Conservation (phyloP, 495 filamentous ascomycete species). For the Trichoderma erinaceum region DNA sequence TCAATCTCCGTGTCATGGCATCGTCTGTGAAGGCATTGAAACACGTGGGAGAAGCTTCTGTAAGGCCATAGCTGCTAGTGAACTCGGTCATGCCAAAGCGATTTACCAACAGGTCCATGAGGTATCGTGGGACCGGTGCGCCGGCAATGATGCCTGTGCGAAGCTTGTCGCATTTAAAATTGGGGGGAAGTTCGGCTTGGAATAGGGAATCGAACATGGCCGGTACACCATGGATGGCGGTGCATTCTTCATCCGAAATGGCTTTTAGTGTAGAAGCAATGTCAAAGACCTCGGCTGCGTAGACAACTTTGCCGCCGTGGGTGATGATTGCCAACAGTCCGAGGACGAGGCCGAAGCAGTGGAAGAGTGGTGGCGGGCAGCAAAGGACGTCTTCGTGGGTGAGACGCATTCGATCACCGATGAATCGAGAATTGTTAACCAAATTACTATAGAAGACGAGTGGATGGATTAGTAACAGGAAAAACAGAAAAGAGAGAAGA, state of each 20-base stretch:
- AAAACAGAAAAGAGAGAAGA: neutral
- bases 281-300: slow-evolving; percentile 60
- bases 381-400: slow-evolving; percentile 57
- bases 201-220: slow-evolving; percentile 68
- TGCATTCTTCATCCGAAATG: slow-evolving; percentile 58
- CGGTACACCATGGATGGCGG: slow-evolving; percentile 64
- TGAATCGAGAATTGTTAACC: slow-evolving; percentile 63
- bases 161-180: slow-evolving; percentile 47
- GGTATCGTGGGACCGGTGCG: slow-evolving; percentile 55
- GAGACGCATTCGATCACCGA: slow-evolving; percentile 62
- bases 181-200: slow-evolving; percentile 32
- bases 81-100: slow-evolving; percentile 62
- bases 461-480: neutral
- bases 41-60: slow-evolving; percentile 63
- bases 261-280: slow-evolving; percentile 51
- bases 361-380: slow-evolving; percentile 66
- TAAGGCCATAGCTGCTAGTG: slow-evolving; percentile 66
- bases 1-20: slow-evolving; percentile 50
- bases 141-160: slow-evolving; percentile 66
- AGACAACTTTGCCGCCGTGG: slow-evolving; percentile 60
- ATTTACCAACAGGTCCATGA: slow-evolving; percentile 57
- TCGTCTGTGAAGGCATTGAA: slow-evolving; percentile 66
- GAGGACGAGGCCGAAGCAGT: slow-evolving; percentile 69
- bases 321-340: slow-evolving; percentile 61
- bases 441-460: slow-evolving; percentile 46